phyloP scores from a whole-genome alignment of 139 green algal genomes.

The Nannochloris sp. region DNA sequence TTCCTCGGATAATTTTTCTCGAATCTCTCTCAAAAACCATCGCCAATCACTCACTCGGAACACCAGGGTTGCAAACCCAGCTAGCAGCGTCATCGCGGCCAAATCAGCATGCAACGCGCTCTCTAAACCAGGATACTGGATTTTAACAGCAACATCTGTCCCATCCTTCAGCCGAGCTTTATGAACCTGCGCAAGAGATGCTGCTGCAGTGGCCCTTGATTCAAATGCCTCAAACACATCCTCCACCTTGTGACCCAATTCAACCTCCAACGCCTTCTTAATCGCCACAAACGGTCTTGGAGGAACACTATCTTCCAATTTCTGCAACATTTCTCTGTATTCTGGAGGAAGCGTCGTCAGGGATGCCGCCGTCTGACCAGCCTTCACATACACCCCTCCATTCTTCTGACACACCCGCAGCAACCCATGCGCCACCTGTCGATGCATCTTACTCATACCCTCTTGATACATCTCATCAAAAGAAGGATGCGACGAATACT shows the following conservation, averaged over 20 bases:
- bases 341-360: conserved; percentile 48
- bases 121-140: conserved; percentile 63
- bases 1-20: conserved; percentile 61
- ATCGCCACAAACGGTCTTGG: conserved; percentile 42
- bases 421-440: conserved; percentile 9
- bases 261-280: conserved; percentile 22
- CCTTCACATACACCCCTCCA: conserved; percentile 84
- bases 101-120: conserved; percentile 56
- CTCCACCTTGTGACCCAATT: conserved; percentile 23
- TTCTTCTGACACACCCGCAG: conserved; percentile 52
- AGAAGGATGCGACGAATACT: background rate
- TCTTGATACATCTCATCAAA: conserved; percentile 6
- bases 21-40: conserved; percentile 64
- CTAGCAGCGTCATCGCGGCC: conserved; percentile 40
- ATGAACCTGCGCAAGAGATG: conserved; percentile 75
- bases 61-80: conserved; percentile 21
- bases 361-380: conserved; percentile 63
- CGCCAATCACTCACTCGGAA: conserved; percentile 49
- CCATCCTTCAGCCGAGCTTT: conserved; percentile 43
- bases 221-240: conserved; percentile 62
- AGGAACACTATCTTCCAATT: conserved; percentile 64
- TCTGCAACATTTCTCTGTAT: conserved; percentile 44
- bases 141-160: conserved; percentile 65
- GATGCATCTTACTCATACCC: conserved; percentile 12
- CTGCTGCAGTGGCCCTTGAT: conserved; percentile 48